phyloP scores from a whole-genome alignment of 768 basidiomycete species.

The Steccherinum ochraceum region DNA sequence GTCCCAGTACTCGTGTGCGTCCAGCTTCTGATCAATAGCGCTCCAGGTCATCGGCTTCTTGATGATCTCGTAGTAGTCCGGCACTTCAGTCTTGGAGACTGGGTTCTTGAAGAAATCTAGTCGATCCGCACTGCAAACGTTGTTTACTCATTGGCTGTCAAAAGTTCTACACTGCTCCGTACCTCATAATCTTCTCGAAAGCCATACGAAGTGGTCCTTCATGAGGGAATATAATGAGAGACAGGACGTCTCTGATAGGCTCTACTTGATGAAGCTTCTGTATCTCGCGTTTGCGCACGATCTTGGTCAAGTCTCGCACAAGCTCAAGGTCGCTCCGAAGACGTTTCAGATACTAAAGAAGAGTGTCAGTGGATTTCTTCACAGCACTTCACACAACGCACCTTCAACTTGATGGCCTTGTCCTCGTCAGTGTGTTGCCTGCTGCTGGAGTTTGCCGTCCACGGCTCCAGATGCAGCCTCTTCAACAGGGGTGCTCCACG shows the following conservation, averaged over 20 bases:
- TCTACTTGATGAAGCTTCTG: slow-evolving; percentile 69
- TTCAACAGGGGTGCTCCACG: slow-evolving; percentile 92
- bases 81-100: slow-evolving; percentile 71
- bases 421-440: slow-evolving; percentile 76
- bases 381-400: too few species aligned
- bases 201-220: slow-evolving; percentile 51
- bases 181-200: slow-evolving; percentile 71
- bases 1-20: slow-evolving; percentile 78
- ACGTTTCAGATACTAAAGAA: slow-evolving; percentile 51
- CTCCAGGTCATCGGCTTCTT: slow-evolving; percentile 86
- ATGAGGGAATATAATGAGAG: slow-evolving; percentile 59
- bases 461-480: slow-evolving; percentile 90
- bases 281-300: slow-evolving; percentile 72
- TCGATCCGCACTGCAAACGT: slow-evolving; percentile 55
- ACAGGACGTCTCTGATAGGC: slow-evolving; percentile 60
- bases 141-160: slow-evolving; percentile 6
- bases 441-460: slow-evolving; percentile 74
- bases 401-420: slow-evolving; percentile 75
- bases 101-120: slow-evolving; percentile 76
- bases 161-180: slow-evolving; percentile 21
- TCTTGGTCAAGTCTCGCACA: slow-evolving; percentile 58
- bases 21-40: slow-evolving; percentile 74
- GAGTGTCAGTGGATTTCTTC: too few species aligned
- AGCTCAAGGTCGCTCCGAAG: slow-evolving; percentile 74
- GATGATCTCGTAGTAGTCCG: slow-evolving; percentile 88